Evolutionary conservation across 176 grass and related monocot genomes (phyloP).

Genomic region (Puccinellia tenuiflora): DNA sequence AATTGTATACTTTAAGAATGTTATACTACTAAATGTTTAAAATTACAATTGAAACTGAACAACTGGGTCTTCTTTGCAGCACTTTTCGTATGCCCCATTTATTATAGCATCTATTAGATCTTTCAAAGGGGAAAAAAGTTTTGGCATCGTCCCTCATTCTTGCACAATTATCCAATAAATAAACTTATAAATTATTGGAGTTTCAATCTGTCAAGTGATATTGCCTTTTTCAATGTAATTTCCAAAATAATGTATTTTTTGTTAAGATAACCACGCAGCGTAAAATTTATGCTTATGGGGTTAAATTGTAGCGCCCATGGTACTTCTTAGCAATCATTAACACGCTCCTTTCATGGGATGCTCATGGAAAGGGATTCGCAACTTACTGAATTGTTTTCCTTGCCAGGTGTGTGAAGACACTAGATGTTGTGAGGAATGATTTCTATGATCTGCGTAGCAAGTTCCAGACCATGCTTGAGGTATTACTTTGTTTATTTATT

Average conservation of each 20-base stretch:
- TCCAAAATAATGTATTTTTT: not conserved
- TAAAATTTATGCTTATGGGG: not conserved
- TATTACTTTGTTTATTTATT: slow-evolving; percentile 17
- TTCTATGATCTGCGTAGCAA: slow-evolving; percentile 42
- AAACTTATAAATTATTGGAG: not conserved
- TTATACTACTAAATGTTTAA: not conserved
- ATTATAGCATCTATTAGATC: not conserved
- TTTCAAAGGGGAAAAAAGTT: not conserved
- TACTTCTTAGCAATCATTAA: not conserved
- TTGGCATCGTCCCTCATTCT: not conserved
- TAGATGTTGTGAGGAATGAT: slow-evolving; percentile 32
- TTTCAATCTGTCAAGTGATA: not conserved
- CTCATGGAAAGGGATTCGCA: not conserved
- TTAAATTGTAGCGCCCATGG: not conserved
- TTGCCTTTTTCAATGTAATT: not conserved
- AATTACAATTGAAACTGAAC: not conserved
- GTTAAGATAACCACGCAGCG: not conserved
- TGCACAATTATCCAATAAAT: not conserved
- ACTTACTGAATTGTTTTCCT: not conserved
- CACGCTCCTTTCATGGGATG: not conserved
- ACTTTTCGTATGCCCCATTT: not conserved
- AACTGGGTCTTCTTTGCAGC: not conserved
- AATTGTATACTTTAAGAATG: too few relatives aligned
- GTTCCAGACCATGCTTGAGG: slow-evolving; percentile 59
- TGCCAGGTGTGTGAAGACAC: slow-evolving; percentile 38